Conservation (phyloP, 2,329 filamentous ascomycete genomes). For the Sphaerulina musiva region DNA sequence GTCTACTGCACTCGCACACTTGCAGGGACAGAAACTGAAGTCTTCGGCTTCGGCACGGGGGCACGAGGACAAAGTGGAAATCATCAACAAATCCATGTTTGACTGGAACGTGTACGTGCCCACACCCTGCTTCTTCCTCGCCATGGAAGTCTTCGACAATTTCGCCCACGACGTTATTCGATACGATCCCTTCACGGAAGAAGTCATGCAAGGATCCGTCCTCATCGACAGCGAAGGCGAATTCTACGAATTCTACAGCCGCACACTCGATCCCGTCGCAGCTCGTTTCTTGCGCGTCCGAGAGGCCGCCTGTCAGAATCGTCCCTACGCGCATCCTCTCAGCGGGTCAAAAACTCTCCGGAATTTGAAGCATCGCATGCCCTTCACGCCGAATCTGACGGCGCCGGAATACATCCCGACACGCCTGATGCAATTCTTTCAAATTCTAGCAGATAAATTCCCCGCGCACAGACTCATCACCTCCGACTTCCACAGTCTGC, state of each 20-base stretch:
- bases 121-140: constrained; percentile 92
- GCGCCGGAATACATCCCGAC: constrained; percentile 90
- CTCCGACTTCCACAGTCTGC: constrained; percentile 82
- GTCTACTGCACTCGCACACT: constrained; percentile 66
- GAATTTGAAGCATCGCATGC: constrained; percentile 56
- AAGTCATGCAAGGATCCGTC: constrained; percentile 80
- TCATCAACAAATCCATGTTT: constrained; percentile 91
- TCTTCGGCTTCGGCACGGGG: constrained; percentile 62
- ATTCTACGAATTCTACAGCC: constrained; percentile 90
- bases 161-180: constrained; percentile 92
- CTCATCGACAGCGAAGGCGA: constrained; percentile 79
- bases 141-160: constrained; percentile 97
- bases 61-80: constrained; percentile 80
- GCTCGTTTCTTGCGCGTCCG: constrained; percentile 78
- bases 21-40: constrained; percentile 68
- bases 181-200: constrained; percentile 74
- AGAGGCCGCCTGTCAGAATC: constrained; percentile 59
- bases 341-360: constrained; percentile 51
- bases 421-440: constrained; percentile 92
- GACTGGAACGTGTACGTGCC: constrained; percentile 87
- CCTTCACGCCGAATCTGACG: constrained; percentile 69
- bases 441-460: constrained; percentile 80
- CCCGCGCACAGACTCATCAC: constrained; percentile 82
- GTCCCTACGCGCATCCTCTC: constrained; percentile 57
- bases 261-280: constrained; percentile 72